Evolutionary conservation across 208 protist genomes (phyloP), one percentile per base, ranked within the genome.

Genomic region (Leishmania tropica): DNA sequence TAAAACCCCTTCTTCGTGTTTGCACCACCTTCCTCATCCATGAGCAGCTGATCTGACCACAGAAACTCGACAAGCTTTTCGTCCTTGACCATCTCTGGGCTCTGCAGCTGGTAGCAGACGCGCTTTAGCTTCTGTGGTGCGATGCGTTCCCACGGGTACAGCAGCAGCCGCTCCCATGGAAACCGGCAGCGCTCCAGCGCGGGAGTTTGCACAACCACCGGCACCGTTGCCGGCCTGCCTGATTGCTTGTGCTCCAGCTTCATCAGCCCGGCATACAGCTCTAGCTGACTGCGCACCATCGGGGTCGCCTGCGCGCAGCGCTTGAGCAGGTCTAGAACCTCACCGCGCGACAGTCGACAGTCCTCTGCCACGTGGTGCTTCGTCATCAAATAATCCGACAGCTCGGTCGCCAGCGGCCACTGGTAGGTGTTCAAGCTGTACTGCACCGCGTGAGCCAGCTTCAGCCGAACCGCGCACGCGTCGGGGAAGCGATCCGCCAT

Each of bases 401-500:
- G 76, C 85, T 99, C 96, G 21, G 78, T 81, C 62, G 84, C 84
- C 42, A 97, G 81, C 10, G 93, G 75, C 94, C 94, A 98, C 47
- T 85, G 88, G 64, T 85, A 87, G 67, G 91, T 86, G 80, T 96
- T 93, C 4, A 82, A 54, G 78, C 89, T 90, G 87, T 97, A 95
- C 81, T 94, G 85, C 48, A 96, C 91, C 15, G 94, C 92, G 51
- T 96, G 89, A 21, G 89, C 94, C 56, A 98, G 83, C 86, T 98
- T 97, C 47, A 98, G 87, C 53, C 95, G 94, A 70, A 93, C 90
- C 11, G 95, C 93, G 60, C 95, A 92, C 37, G 95, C 95, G 76
- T 98, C 95, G 24, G 96, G 96, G 70, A 88, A 92, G 24, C 68
- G 75, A 80, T 98, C 96, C 5, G 74, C 40, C 45, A 88, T 77